phyloP scores from a whole-genome alignment of 2,329 filamentous ascomycete species.

The Colletotrichum kahawae region DNA sequence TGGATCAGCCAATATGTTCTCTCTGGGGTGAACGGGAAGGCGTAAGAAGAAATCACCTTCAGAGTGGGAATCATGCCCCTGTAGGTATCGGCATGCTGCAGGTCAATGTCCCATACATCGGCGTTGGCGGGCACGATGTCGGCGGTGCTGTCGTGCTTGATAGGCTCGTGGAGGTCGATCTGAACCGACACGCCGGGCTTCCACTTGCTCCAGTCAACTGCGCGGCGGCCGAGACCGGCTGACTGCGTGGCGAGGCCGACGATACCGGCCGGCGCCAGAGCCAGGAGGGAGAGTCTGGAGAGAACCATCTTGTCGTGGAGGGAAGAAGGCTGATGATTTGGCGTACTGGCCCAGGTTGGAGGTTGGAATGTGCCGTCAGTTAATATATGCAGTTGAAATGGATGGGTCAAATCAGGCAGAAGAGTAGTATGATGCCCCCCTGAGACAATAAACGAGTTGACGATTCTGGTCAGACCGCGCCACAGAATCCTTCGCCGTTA shows the following conservation, averaged over 20 bases:
- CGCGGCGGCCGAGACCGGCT: background rate
- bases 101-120: constrained; percentile 36
- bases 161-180: constrained; percentile 34
- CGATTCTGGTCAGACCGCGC: background rate
- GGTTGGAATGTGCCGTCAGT: background rate
- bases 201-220: constrained; percentile 23
- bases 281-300: background rate
- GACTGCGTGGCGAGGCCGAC: background rate
- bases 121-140: constrained; percentile 31
- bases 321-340: background rate
- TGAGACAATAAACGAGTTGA: background rate
- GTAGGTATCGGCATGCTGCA: constrained; percentile 29
- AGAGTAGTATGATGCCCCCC: background rate
- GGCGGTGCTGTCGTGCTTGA: constrained; percentile 28
- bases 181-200: constrained; percentile 35
- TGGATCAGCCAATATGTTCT: too few species aligned
- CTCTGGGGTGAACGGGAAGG: too few species aligned
- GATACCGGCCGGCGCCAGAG: background rate
- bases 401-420: background rate
- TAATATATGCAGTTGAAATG: background rate
- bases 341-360: background rate
- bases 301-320: background rate
- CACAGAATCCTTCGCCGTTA: background rate
- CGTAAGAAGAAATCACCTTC: constrained; percentile 24
- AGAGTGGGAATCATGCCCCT: constrained; percentile 31